phyloP scores from a whole-genome alignment of 352 stramenopile genomes.

The Globisporangium echinulatum region DNA sequence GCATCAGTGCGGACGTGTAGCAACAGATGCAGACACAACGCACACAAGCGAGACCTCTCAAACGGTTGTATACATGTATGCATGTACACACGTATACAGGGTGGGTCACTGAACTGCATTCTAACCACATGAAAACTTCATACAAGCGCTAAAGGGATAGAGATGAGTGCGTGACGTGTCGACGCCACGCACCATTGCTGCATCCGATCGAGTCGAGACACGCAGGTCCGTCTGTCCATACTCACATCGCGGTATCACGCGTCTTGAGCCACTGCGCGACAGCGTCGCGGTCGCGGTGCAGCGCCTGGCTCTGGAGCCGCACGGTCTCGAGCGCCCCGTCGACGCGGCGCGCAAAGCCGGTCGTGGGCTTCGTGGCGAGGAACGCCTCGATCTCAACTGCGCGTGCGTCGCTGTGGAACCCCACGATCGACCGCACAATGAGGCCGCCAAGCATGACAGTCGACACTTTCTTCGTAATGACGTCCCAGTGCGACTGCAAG shows the following conservation, averaged over 20 bases:
- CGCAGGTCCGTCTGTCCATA: too few relatives aligned
- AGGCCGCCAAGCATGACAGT: constrained; percentile 41
- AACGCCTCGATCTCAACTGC: constrained; percentile 55
- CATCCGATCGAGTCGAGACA: too few relatives aligned
- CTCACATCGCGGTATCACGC: not conserved
- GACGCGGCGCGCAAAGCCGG: constrained; percentile 46
- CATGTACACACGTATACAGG: too few relatives aligned
- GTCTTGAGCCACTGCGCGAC: constrained; percentile 51
- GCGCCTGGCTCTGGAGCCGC: constrained; percentile 43
- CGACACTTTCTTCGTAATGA: constrained; percentile 51
- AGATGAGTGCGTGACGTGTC: too few relatives aligned
- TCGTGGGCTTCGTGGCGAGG: constrained; percentile 44
- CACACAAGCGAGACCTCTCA: too few relatives aligned
- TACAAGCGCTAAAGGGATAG: too few relatives aligned
- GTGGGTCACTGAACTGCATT: too few relatives aligned
- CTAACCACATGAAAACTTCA: too few relatives aligned
- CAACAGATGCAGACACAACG: not conserved
- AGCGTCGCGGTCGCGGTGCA: constrained; percentile 41
- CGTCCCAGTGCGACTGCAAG: constrained; percentile 57
- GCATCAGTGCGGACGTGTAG: too few relatives aligned
- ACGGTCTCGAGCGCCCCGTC: constrained; percentile 52
- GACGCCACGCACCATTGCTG: too few relatives aligned
- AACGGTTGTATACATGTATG: too few relatives aligned
- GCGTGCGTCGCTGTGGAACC: constrained; percentile 43
- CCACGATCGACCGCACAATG: constrained; percentile 27